A percentile compares a stretch with the other conserved stretches of the same genome.
Conservation (phyloP, 192 early-diverging fungal species). For the Coemansia sp. region DNA sequence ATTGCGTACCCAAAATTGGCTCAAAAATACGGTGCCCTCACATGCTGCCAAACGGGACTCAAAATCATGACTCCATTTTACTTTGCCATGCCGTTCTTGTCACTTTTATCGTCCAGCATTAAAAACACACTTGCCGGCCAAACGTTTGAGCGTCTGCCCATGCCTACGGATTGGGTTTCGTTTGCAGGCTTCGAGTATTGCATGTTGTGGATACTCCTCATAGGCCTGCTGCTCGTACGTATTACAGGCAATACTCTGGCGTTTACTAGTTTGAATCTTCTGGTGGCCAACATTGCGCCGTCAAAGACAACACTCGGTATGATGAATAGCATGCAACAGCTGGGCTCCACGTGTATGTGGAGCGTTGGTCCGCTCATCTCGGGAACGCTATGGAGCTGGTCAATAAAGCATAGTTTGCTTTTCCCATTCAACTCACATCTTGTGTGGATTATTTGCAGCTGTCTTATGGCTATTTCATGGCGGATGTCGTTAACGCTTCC, state of each 20-base stretch:
- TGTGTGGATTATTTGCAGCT: conserved; percentile 27
- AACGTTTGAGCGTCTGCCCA: background rate
- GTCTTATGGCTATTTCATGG: conserved; percentile 5
- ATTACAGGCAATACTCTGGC: conserved; percentile 23
- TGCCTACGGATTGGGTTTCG: background rate
- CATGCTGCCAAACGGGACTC: conserved; percentile 9
- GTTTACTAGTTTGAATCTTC: conserved; percentile 37
- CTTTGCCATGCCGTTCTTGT: conserved; percentile 12
- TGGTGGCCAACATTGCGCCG: conserved; percentile 40
- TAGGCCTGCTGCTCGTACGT: conserved; percentile 17
- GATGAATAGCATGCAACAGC: conserved; percentile 43
- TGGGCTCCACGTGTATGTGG: conserved; percentile 14
- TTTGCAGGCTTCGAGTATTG: conserved; percentile 1
- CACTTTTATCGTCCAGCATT: background rate
- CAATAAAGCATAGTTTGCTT: conserved; percentile 29
- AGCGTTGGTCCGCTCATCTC: conserved; percentile 30
- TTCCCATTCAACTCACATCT: conserved; percentile 45
- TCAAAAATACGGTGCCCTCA: conserved; percentile 33
- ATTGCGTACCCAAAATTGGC: conserved; percentile 48
- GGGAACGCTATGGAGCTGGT: conserved; percentile 40
- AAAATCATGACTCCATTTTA: conserved; percentile 6
- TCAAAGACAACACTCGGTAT: conserved; percentile 27
- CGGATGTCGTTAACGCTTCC: conserved; percentile 21
- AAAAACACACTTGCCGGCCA: background rate
- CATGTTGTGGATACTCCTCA: conserved; percentile 29